Evolutionary conservation across 2,329 filamentous ascomycete genomes (phyloP).

Genomic region (Shiraia sp.): DNA sequence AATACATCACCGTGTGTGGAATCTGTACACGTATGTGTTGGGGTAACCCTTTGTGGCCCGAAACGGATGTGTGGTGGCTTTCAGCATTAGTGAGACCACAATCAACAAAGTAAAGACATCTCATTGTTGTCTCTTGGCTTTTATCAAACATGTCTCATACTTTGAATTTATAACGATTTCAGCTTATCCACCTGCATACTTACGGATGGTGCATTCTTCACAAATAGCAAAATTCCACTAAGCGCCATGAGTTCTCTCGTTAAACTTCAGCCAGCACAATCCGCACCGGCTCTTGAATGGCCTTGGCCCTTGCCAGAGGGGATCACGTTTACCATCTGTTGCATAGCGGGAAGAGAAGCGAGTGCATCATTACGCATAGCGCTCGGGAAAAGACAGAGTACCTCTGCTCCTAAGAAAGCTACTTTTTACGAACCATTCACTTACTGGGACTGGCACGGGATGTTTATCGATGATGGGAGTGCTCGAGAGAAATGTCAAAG

Average conservation of each 20-base stretch:
- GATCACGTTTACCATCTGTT: constrained; percentile 4
- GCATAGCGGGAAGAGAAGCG: constrained; percentile 16
- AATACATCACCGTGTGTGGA: too few species aligned
- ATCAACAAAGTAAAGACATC: too few species aligned
- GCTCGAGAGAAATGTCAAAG: constrained; percentile 14
- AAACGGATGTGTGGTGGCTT: too few species aligned
- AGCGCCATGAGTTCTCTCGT: background rate
- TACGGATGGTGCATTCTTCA: too few species aligned
- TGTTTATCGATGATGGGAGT: constrained; percentile 4
- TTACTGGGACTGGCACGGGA: constrained; percentile 31
- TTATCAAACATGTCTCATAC: too few species aligned
- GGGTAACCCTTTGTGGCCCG: too few species aligned
- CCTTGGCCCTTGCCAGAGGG: constrained; percentile 5
- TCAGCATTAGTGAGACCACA: too few species aligned
- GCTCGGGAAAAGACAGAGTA: background rate
- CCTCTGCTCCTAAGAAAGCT: constrained; percentile 5
- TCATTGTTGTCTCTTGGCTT: too few species aligned
- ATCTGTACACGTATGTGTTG: too few species aligned
- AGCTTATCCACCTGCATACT: background rate
- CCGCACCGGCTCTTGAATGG: background rate
- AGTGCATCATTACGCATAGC: constrained; percentile 15
- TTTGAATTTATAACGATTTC: too few species aligned
- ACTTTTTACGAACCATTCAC: constrained; percentile 28
- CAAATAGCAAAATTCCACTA: too few species aligned
- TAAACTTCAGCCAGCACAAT: background rate